Percentiles rank a stretch among this genome's conserved stretches.
Conservation (phyloP, 1,139 yeast species). For the Hyphopichia khmerensis region DNA sequence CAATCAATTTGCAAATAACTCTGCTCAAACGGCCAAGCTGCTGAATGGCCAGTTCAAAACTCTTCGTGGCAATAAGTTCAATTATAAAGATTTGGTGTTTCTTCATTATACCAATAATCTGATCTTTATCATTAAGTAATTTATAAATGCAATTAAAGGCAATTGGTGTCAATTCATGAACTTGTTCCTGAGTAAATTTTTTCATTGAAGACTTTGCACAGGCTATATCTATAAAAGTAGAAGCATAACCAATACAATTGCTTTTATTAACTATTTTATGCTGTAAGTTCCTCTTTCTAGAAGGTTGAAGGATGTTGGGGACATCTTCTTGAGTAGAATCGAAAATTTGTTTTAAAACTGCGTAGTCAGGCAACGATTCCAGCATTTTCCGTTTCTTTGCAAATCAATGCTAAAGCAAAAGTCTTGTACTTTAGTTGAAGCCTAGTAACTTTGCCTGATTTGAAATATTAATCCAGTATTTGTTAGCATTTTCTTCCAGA, state of each 20-base stretch:
- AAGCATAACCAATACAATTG: background rate
- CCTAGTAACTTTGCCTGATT: no score
- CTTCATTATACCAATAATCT: conserved; percentile 9
- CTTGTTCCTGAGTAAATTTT: background rate
- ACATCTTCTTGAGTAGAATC: background rate
- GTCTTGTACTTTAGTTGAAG: no score
- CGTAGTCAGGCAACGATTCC: background rate
- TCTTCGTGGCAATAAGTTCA: conserved; percentile 23
- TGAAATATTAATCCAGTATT: no score
- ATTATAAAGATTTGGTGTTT: conserved; percentile 33
- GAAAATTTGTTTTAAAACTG: background rate
- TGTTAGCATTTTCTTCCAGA: no score
- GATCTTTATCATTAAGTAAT: background rate
- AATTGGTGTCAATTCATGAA: background rate
- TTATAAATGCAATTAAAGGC: conserved; percentile 3
- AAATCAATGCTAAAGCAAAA: no score
- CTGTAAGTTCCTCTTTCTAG: background rate
- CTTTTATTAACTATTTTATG: background rate
- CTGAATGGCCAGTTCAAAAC: conserved; percentile 14
- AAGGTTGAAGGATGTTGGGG: background rate
- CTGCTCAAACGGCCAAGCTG: conserved; percentile 1
- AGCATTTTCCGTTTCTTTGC: background rate
- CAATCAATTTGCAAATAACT: background rate
- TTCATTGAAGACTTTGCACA: background rate
- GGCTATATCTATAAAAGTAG: background rate